Evolutionary conservation across 768 basidiomycete species (phyloP), one percentile per base, ranked within the genome.

Genomic region (Rhizopogon vulgaris): DNA sequence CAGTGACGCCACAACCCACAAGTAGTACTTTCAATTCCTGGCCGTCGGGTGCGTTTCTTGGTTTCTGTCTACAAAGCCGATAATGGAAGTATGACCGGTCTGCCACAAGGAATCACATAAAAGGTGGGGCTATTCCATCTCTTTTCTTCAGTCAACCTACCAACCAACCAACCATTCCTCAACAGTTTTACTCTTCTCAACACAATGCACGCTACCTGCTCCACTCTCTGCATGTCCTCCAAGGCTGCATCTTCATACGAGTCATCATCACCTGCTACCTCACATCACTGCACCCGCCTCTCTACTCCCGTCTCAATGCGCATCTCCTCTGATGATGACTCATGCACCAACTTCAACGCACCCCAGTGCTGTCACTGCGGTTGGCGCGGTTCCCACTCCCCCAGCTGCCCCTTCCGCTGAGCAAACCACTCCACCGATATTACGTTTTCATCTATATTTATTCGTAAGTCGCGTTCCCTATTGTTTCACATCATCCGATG

Each of bases 361-460:
- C 84, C 86, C 54, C 84, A 86, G 65, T 88, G 86, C 71, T 86
- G 84, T 74, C 84, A 86, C 65, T 88, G 86, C 56, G 84, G 84
- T 58, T 84, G 75, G 74, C 81, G 85, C 59, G 84, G 84, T 37
- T 63, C 71, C 14, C 76, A 78, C 56, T 65, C 79, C 25, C 78
- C 81, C 34, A 74, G 71, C 61, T 87, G 85, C 73, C 83, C 83
- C 39, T 84, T 85, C 81, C 78, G 73, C 63, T 80, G 66, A 73
- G 56, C 63, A 63, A 51, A 4, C 42, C 41, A 34, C 32, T 34
- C 32, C 38, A 52, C 22, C 40, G 47, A 22, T 47, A 36, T 39
- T 30, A 40, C 54, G 49, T 53, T 24, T 39, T 57, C 58, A 49
- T 42, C 52, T 69, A 34, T 46, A 61, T 69, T 71, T 71, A 59